A percentile compares a stretch with the other conserved stretches of the same genome.
Conservation (phyloP, 768 basidiomycete species). For the Lyophyllum semitale region DNA sequence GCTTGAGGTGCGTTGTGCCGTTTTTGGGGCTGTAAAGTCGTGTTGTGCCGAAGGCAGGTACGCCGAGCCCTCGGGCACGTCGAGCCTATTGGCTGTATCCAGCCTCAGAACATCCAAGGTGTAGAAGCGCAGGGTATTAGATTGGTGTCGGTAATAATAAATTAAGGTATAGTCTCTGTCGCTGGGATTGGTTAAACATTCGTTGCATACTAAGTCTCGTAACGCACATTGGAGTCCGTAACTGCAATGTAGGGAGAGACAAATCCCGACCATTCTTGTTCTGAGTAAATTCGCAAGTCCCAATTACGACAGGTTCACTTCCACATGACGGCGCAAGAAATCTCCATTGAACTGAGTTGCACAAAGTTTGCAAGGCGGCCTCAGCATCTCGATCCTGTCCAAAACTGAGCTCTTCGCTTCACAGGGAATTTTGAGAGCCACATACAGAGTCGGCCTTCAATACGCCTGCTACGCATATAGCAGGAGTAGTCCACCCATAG, state of each 20-base stretch:
- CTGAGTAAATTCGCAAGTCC: slow-evolving; percentile 29
- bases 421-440: slow-evolving; percentile 7
- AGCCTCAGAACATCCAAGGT: slow-evolving; percentile 41
- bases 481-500: slow-evolving; percentile 59
- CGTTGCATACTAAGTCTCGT: background rate
- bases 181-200: background rate
- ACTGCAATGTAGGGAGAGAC: slow-evolving; percentile 7
- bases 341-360: slow-evolving; percentile 27
- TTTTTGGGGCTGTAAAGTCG: slow-evolving; percentile 36
- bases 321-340: slow-evolving; percentile 24
- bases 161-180: slow-evolving; percentile 34
- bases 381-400: slow-evolving; percentile 20
- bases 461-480: slow-evolving; percentile 55
- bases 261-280: background rate
- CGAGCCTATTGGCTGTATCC: slow-evolving; percentile 18
- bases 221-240: slow-evolving; percentile 15
- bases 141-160: slow-evolving; percentile 56
- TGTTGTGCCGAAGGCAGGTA: slow-evolving; percentile 33
- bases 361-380: slow-evolving; percentile 14
- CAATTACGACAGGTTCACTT: slow-evolving; percentile 35
- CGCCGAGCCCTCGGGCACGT: slow-evolving; percentile 16
- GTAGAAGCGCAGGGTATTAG: slow-evolving; percentile 65
- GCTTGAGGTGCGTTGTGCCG: slow-evolving; percentile 20
- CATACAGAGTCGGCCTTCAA: slow-evolving; percentile 35
- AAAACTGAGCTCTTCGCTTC: slow-evolving; percentile 22